Percentiles rank a stretch among this genome's conserved stretches.
Evolutionary conservation across 1,284 basidiomycete genomes (phyloP).

Genomic region (Cryptococcus sp.): DNA sequence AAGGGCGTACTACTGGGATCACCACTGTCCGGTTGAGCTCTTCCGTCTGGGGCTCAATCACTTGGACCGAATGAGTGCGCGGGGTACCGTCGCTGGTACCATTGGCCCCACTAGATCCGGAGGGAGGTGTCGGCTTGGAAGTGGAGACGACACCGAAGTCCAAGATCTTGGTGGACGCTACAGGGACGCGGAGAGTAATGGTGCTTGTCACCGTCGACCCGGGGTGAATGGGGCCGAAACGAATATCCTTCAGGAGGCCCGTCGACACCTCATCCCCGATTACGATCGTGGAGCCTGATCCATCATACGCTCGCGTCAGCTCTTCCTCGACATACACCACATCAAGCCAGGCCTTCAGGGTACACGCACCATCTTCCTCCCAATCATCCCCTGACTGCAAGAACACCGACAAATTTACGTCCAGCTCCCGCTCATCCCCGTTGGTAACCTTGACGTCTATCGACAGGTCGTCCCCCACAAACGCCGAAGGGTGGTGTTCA

Average conservation of each 20-base stretch:
- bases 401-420: conserved; percentile 66
- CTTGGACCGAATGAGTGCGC: neutral
- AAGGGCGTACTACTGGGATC: conserved; percentile 35
- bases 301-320: neutral
- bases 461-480: conserved; percentile 70
- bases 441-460: conserved; percentile 66
- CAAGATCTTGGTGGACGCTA: conserved; percentile 23
- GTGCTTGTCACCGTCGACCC: conserved; percentile 9
- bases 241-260: conserved; percentile 24
- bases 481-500: conserved; percentile 63
- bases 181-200: conserved; percentile 17
- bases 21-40: conserved; percentile 27
- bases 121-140: neutral
- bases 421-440: conserved; percentile 62
- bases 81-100: neutral
- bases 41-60: conserved; percentile 9
- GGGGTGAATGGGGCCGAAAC: conserved; percentile 22
- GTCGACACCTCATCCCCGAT: conserved; percentile 18
- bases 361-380: conserved; percentile 63
- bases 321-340: too few relatives aligned
- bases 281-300: conserved; percentile 18
- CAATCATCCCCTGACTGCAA: conserved; percentile 76
- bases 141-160: conserved; percentile 29
- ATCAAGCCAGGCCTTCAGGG: neutral
- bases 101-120: neutral